Base-by-base conservation (phyloP, 257 asterid genomes). In the Solanum etuberosum region DNA sequence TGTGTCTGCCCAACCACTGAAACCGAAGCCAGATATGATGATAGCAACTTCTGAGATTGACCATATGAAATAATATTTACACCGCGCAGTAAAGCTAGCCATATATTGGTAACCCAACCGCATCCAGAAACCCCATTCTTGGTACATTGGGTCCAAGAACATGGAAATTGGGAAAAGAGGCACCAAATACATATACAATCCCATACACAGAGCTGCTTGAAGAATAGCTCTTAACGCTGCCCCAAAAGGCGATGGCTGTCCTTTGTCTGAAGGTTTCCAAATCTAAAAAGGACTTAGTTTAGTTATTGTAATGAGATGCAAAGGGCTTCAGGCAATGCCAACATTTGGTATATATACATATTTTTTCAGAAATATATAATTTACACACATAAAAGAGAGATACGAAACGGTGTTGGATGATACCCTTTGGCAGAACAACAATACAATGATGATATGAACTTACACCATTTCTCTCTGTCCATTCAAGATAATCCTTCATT, bases 31-130 rank as follows among this genome's bases (percentile, higher is more conserved):
- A 85, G 99, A 96, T 87, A 97, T 89, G 90, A 97, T 93, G 65
- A 94, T 89, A 67, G 99, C 91, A 88, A 98, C 99, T 90, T 95
- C 99, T 46, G 99, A 96, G 85, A 97, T 92, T 61, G 99, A 97
- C 99, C 99, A 97, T 74, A 97, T 96, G 89, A 97, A 97, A 85
- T 97, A 97, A 88, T 97, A 97, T 88, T 97, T 97, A 97, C 99
- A 97, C 73, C 99, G 97, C 54, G 98, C 98, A 76, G 98, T 93
- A 88, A 97, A 94, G 84, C 98, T 94, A 29, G 97, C 82, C 99
- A 97, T 94, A 91, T 95, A 97, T 89, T 97, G 99, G 89, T 93
- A 94, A 87, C 93, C 83, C 88, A 96, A 88, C 86, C 94, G 92
- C 89, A 90, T 94, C 94, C 92, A 93, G 91, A 97, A 96, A 65